Conservation (phyloP, 2,329 filamentous ascomycete genomes). For the Cordyceps fumosorosea region DNA sequence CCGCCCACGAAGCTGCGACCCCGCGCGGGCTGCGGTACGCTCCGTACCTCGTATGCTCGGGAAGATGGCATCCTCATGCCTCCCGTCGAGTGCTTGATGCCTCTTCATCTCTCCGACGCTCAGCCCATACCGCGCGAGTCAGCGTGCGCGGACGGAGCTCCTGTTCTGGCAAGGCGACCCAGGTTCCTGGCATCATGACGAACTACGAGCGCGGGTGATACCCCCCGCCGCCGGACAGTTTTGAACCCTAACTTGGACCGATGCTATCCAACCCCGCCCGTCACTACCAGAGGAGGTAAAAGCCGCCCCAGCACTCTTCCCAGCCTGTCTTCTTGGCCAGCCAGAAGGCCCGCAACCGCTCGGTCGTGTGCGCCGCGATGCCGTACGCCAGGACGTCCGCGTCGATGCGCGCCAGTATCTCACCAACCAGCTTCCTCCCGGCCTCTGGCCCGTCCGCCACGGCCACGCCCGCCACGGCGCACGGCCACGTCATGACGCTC, state of each 20-base stretch:
- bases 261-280: background rate
- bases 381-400: conserved; percentile 4
- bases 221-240: background rate
- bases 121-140: background rate
- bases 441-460: conserved; percentile 2
- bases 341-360: background rate
- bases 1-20: background rate
- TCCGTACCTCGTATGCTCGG: background rate
- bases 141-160: background rate
- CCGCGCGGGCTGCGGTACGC: too few relatives aligned
- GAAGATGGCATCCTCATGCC: background rate
- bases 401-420: background rate
- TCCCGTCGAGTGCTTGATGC: background rate
- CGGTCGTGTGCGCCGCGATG: conserved; percentile 1
- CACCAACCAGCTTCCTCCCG: background rate
- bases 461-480: background rate
- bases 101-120: background rate
- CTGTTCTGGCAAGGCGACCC: background rate
- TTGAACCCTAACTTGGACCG: background rate
- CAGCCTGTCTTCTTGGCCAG: background rate
- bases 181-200: background rate
- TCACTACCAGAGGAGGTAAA: conserved; percentile 4
- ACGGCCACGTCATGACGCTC: conserved; percentile 2
- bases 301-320: conserved; percentile 9
- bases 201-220: background rate